Conservation (phyloP, 2,329 filamentous ascomycete genomes). For the Botrytis galanthina region DNA sequence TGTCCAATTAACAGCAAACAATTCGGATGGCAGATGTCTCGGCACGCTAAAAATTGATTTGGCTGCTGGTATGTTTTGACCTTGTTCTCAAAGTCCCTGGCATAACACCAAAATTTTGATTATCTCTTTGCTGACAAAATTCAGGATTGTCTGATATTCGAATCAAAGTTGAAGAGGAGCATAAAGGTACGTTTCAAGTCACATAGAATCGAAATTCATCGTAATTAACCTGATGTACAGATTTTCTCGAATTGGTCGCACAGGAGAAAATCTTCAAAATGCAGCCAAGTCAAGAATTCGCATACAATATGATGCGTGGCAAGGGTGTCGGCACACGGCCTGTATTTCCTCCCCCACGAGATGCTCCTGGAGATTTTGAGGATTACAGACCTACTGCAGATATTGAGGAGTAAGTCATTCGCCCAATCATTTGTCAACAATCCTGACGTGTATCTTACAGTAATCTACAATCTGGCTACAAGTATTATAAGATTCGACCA, state of each 20-base stretch:
- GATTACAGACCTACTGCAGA: neutral
- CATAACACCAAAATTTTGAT: neutral
- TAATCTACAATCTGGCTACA: constrained; percentile 12
- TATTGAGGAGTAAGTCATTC: constrained; percentile 1
- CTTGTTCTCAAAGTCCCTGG: neutral
- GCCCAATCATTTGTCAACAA: neutral
- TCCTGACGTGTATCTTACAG: neutral
- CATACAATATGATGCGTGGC: constrained; percentile 19
- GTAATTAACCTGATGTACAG: neutral
- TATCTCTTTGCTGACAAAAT: neutral
- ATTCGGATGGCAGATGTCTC: neutral
- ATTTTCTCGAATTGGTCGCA: constrained; percentile 15
- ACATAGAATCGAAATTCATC: neutral
- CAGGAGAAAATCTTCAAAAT: neutral
- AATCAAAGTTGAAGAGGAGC: constrained; percentile 5
- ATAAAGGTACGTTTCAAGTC: constrained; percentile 14
- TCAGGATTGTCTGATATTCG: constrained; percentile 13
- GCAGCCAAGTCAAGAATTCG: constrained; percentile 11
- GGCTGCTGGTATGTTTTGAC: constrained; percentile 1
- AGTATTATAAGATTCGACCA: constrained; percentile 5
- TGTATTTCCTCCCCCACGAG: constrained; percentile 10
- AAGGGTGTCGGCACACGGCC: constrained; percentile 8
- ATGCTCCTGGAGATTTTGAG: neutral
- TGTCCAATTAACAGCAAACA: neutral
- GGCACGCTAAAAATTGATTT: constrained; percentile 4